Evolutionary conservation across 106 monocot genomes (phyloP).

Genomic region (Acorus calamus): DNA sequence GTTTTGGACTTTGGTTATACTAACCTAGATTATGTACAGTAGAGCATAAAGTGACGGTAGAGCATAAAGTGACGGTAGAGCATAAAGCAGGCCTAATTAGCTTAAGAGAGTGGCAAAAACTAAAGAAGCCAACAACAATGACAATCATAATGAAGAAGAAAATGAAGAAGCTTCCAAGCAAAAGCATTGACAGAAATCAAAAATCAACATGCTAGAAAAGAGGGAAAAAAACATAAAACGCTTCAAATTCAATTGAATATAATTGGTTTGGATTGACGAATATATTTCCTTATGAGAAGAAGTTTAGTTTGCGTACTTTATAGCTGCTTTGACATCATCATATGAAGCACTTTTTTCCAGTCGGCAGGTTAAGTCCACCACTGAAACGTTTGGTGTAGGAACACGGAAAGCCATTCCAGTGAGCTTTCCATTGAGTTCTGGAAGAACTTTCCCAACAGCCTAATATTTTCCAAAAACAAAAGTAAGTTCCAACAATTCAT

Average conservation of each 20-base stretch:
- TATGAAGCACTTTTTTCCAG: slow-evolving; percentile 85
- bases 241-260: no score
- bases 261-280: no score
- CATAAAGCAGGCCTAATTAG: no score
- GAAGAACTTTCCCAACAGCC: slow-evolving; percentile 98
- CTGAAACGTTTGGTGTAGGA: slow-evolving; percentile 94
- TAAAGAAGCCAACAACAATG: no score
- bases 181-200: not conserved
- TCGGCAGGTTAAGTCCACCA: slow-evolving; percentile 92
- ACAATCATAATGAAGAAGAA: no score
- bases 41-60: no score
- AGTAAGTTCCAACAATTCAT: not conserved
- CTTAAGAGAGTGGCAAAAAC: no score
- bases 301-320: slow-evolving; percentile 43
- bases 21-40: no score
- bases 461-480: slow-evolving; percentile 3
- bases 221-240: no score
- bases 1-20: no score
- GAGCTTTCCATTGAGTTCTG: slow-evolving; percentile 87
- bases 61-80: no score
- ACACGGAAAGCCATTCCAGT: slow-evolving; percentile 98
- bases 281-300: not conserved
- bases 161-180: not conserved
- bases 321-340: slow-evolving; percentile 84
- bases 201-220: no score